Evolutionary conservation across 2,329 filamentous ascomycete species (phyloP), one percentile per base, ranked within the genome.

Genomic region (Verticillium alfalfae): DNA sequence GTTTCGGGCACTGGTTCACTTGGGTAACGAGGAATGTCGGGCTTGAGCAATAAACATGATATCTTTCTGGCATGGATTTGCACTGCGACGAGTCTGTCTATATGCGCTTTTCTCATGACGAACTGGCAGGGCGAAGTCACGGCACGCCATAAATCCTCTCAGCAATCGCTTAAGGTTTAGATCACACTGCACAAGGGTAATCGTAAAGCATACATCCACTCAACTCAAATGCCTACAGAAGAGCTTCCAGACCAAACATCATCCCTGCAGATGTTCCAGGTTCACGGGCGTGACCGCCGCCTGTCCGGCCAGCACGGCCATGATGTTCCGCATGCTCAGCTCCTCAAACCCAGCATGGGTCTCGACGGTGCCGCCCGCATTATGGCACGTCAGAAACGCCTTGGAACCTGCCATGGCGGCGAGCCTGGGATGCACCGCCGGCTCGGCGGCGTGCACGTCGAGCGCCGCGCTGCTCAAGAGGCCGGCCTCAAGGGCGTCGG

Each of bases 291-390:
- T 87, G 31, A 88, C 72, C 2, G 84, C 73, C 62, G 81, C 73
- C 2, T 75, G 75, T 0, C 81, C 82, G 2, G 72, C 71, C 60
- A 89, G 69, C 61, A 87, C 87, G 0, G 82, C 81, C 73, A 88
- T 76, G 58, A 90, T 80, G 70, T 90, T 91, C 68, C 84, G 77
- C 81, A 91, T 89, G 38, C 83, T 84, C 70, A 89, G 68, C 71
- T 84, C 81, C 76, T 90, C 88, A 66, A 90, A 89, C 4, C 84
- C 86, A n/a, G 82, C 70, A 67, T 87, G 85, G 64, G 87, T 87
- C 70, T 89, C 86, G 15, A 89, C 78, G 39, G 86, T 88, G 3
- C 86, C 86, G 0, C 87, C 87, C 1, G 87, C 88, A 66, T 88
- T 88, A 70, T 90, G 88, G 59, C 85, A 84, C n/a, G 88, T 85